Evolutionary conservation across 1,284 basidiomycete genomes (phyloP), one percentile per base, ranked within the genome.

Genomic region (Tylopilus sp.): DNA sequence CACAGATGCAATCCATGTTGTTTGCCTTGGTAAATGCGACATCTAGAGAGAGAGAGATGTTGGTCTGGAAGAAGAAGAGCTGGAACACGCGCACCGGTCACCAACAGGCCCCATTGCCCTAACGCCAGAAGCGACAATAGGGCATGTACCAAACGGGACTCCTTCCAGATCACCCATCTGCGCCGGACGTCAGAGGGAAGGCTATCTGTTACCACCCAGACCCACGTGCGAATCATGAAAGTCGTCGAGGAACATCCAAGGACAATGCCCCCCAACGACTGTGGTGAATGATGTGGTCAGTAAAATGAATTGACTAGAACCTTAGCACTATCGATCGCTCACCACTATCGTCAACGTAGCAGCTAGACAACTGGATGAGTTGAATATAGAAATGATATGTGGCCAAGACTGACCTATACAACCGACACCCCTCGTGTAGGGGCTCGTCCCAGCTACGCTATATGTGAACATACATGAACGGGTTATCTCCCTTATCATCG

Each of bases 141-240:
- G 12, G 21, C 4, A 6, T 41, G 49, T 21, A 65, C 29, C 2
- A 19, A 15, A 16, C 45, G 41, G 2, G 48, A 53, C 7, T 54
- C 43, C 13, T 52, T 54, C 64, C 62, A 66, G 16, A 63, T 57
- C 7, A 63, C 4, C 58, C 58, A 66, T 37, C 64, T 63, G 34
- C 4, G 12, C 7, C 10, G 5, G 7, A 15, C 6, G 21, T 42
- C 33, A 34, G 40, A 15, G 25, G 13, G 11, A 18, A 23, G 2
- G n/a, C 33, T 6, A 6, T 4, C 11, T 13, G 11, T 29, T 15
- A 25, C 5, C 7, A 15, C 13, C 2, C 26, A 18, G 33, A 45
- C 59, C 29, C 47, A 64, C 65, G 63, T 48, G 46, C 65, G 64
- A 45, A 60, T 58, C 55, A 59, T 43, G 23, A 63, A 46, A 31